A percentile compares a stretch with the other conserved stretches of the same genome.
These are phyloP conservation scores for Eimeria acervulina DNA, from an alignment of 169 alveolate genomes.

Conservation along the genomic window DNA sequence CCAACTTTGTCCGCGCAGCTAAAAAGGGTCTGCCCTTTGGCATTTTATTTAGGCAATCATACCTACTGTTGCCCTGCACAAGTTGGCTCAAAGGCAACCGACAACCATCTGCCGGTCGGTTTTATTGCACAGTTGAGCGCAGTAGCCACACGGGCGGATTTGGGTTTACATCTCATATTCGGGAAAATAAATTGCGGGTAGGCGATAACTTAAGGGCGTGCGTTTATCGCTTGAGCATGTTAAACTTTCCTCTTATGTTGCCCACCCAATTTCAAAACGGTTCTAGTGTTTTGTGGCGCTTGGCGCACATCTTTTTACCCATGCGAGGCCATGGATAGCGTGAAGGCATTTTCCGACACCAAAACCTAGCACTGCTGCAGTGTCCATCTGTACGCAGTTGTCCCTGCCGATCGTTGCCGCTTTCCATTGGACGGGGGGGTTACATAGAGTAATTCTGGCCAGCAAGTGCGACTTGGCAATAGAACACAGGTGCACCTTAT, in stretches of 20 bases:
- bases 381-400: neutral
- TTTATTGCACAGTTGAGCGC: neutral
- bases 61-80: neutral
- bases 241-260: neutral
- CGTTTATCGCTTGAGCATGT: neutral
- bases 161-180: neutral
- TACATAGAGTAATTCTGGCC: neutral
- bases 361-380: neutral
- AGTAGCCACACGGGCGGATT: neutral
- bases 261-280: neutral
- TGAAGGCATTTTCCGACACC: neutral
- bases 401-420: neutral
- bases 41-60: neutral
- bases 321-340: neutral
- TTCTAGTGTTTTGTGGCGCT: neutral
- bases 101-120: neutral
- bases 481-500: too few species aligned
- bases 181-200: neutral
- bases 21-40: neutral
- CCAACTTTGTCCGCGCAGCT: neutral
- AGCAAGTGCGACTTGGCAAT: neutral
- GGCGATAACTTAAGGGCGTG: neutral
- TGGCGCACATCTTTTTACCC: neutral
- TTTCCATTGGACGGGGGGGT: neutral
- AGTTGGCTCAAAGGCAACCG: neutral